Evolutionary conservation across 129 eudicot species (phyloP).

Genomic region (Escallonia herrerae): DNA sequence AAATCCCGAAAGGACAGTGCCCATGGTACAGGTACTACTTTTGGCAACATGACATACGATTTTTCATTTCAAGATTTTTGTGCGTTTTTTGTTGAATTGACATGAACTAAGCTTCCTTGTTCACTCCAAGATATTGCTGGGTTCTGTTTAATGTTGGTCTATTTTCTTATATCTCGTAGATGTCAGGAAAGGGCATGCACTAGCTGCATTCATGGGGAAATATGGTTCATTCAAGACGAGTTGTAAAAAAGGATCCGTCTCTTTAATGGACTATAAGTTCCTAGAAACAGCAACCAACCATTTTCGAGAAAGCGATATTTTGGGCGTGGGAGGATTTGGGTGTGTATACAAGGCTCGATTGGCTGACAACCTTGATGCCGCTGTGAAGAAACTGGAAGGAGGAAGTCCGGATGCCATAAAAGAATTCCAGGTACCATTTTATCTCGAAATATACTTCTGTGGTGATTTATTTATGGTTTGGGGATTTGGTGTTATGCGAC

Average conservation of each 20-base stretch:
- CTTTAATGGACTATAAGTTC: constrained; percentile 44
- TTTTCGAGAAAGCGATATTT: constrained; percentile 49
- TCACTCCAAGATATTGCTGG: background rate
- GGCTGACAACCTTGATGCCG: constrained; percentile 37
- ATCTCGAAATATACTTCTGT: background rate
- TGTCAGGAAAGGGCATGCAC: constrained; percentile 25
- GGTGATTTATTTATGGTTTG: background rate
- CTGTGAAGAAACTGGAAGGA: constrained; percentile 59
- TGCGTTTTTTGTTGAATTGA: background rate
- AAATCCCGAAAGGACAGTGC: constrained; percentile 24
- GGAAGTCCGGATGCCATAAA: constrained; percentile 38
- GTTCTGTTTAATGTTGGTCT: background rate
- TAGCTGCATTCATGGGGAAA: constrained; percentile 31
- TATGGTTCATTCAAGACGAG: constrained; percentile 22
- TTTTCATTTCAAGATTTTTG: background rate
- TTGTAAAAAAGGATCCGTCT: constrained; percentile 30
- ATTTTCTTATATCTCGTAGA: constrained; percentile 14
- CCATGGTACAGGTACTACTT: constrained; percentile 34
- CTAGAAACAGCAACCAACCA: constrained; percentile 51
- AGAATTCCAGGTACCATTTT: constrained; percentile 58
- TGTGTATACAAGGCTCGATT: constrained; percentile 63
- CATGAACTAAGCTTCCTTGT: background rate
- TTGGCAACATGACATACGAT: constrained; percentile 1
- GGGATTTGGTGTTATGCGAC: constrained; percentile 1
- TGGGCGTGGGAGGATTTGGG: constrained; percentile 79